A percentile compares a stretch with the other conserved stretches of the same genome.
Evolutionary conservation across 192 early-diverging fungal species (phyloP).

Genomic region (Coemansia sp.): DNA sequence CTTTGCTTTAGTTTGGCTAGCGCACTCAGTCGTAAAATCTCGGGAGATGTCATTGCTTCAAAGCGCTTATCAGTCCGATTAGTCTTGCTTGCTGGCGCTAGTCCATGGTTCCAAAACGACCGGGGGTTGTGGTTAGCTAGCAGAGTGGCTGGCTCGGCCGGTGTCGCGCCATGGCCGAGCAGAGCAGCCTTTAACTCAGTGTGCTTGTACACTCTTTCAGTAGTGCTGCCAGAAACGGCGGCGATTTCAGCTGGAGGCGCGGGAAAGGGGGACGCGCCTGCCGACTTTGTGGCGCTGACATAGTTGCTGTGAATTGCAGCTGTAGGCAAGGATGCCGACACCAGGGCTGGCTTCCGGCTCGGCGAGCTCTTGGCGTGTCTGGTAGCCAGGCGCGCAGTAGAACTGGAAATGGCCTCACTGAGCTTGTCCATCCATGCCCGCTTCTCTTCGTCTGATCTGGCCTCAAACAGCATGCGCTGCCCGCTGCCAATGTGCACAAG

Average conservation of each 20-base stretch:
- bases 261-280: slow-evolving; percentile 1
- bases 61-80: slow-evolving; percentile 14
- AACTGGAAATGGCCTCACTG: slow-evolving; percentile 41
- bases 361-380: not conserved
- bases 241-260: not conserved
- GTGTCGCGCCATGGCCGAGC: not conserved
- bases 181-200: not conserved
- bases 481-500: slow-evolving; percentile 42
- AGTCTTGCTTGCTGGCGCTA: not conserved
- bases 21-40: slow-evolving; percentile 30
- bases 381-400: not conserved
- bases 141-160: not conserved
- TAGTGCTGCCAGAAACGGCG: not conserved
- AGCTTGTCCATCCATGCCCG: slow-evolving; percentile 56
- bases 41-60: slow-evolving; percentile 32
- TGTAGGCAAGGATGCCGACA: not conserved
- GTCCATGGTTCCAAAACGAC: slow-evolving; percentile 19
- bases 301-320: not conserved
- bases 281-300: slow-evolving; percentile 3
- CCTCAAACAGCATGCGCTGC: slow-evolving; percentile 57
- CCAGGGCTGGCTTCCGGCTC: not conserved
- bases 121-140: not conserved
- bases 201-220: not conserved
- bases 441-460: slow-evolving; percentile 57
- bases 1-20: slow-evolving; percentile 9